These are phyloP conservation scores for Gossypium bickii DNA, from an alignment of 345 rosid species.

Conservation along the genomic window DNA sequence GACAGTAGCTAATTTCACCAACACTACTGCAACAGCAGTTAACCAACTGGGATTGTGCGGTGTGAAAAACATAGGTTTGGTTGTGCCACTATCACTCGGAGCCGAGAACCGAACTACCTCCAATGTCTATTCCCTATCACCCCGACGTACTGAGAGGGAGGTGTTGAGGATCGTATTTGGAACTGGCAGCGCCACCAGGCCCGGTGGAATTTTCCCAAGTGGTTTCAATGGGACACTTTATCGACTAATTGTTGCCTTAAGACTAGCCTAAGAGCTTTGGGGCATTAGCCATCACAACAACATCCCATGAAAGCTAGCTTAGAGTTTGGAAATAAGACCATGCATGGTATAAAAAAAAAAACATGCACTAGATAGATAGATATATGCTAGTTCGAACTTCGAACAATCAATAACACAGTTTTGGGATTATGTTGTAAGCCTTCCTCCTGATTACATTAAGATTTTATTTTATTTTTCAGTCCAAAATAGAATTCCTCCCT, in stretches of 20 bases:
- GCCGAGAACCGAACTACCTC: constrained; percentile 32
- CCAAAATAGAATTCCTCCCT: no score
- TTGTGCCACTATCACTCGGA: constrained; percentile 31
- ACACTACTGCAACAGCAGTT: constrained; percentile 21
- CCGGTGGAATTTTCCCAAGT: constrained; percentile 32
- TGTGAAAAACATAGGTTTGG: constrained; percentile 44
- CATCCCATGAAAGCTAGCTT: no score
- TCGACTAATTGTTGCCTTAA: accelerated
- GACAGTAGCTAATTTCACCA: constrained; percentile 35
- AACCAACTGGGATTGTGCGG: constrained; percentile 35
- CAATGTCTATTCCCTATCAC: constrained; percentile 25
- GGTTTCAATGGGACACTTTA: constrained; percentile 29
- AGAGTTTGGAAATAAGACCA: not conserved
- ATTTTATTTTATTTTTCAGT: no score
- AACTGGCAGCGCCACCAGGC: constrained; percentile 24
- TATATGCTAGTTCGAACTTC: no score
- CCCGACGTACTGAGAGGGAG: constrained; percentile 29
- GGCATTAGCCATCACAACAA: not conserved
- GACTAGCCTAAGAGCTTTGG: not conserved
- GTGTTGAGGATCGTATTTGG: constrained; percentile 33
- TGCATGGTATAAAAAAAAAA: not conserved
- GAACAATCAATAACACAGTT: no score
- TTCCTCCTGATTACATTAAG: no score
- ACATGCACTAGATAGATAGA: not conserved
- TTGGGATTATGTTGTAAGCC: no score